Conservation (phyloP, 441 rosid species). For the Geranium incanum region DNA sequence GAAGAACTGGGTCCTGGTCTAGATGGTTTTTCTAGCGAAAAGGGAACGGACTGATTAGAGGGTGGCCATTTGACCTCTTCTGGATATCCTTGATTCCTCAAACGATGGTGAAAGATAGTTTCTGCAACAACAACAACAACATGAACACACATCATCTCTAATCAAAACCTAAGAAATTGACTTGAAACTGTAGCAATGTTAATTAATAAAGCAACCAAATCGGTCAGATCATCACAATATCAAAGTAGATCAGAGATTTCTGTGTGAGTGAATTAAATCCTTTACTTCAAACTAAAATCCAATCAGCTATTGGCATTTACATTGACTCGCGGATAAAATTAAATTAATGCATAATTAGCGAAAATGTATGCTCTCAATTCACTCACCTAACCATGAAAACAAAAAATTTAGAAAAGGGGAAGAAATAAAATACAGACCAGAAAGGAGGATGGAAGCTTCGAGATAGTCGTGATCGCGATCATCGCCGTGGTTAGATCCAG, state of each 20-base stretch:
- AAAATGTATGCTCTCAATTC: neutral
- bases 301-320: neutral
- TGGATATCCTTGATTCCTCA: slow-evolving; percentile 39
- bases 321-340: neutral
- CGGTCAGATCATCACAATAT: neutral
- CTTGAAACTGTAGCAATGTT: neutral
- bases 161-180: neutral
- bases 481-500: slow-evolving; percentile 26
- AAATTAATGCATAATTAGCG: neutral
- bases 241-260: neutral
- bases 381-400: neutral
- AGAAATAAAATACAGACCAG: slow-evolving; percentile 34
- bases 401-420: neutral
- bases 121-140: slow-evolving; percentile 26
- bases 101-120: slow-evolving; percentile 39
- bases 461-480: slow-evolving; percentile 48
- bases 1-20: slow-evolving; percentile 36
- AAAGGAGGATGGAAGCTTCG: slow-evolving; percentile 64
- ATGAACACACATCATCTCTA: neutral
- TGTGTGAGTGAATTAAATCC: neutral
- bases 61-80: slow-evolving; percentile 33
- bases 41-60: slow-evolving; percentile 20
- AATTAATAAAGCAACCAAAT: neutral
- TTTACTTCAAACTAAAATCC: neutral
- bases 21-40: slow-evolving; percentile 19